Percentiles rank a stretch among this genome's conserved stretches.
phyloP scores from a whole-genome alignment of 345 rosid species.

The Citropsis articulata region DNA sequence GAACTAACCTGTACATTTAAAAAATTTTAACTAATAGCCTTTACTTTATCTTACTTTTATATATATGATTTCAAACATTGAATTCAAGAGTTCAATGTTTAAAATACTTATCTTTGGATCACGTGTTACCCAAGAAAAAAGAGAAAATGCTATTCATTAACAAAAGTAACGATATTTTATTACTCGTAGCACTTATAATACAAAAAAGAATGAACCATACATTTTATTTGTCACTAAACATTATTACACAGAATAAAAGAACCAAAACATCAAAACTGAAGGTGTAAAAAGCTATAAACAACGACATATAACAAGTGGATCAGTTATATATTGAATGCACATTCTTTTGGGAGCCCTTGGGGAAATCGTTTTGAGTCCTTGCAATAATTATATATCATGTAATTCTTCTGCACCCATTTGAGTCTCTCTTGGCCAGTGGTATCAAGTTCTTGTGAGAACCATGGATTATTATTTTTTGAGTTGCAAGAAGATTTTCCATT shows the following conservation, averaged over 20 bases:
- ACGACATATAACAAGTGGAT: background rate
- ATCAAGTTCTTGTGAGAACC: slow-evolving; percentile 32
- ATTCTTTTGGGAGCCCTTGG: slow-evolving; percentile 29
- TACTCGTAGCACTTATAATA: background rate
- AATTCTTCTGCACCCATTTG: slow-evolving; percentile 36
- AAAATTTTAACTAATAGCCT: too few relatives aligned
- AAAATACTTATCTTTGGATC: too few relatives aligned
- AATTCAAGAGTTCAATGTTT: too few relatives aligned
- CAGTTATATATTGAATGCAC: slow-evolving; percentile 4
- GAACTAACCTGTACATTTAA: too few relatives aligned
- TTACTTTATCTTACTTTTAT: too few relatives aligned
- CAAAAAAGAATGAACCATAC: background rate
- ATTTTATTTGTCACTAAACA: background rate
- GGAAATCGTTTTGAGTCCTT: slow-evolving; percentile 36
- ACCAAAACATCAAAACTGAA: background rate
- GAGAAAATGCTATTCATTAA: background rate
- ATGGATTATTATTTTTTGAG: slow-evolving; percentile 5
- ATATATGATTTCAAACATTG: too few relatives aligned
- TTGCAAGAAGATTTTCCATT: slow-evolving; percentile 31
- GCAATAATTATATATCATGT: slow-evolving; percentile 51
- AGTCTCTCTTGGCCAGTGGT: slow-evolving; percentile 20
- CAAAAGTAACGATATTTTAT: background rate
- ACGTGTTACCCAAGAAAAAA: background rate
- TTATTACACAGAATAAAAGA: background rate
- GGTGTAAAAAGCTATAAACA: background rate